Conservation (phyloP, 2,329 filamentous ascomycete genomes). For the Ophiostoma himal-ulmi region DNA sequence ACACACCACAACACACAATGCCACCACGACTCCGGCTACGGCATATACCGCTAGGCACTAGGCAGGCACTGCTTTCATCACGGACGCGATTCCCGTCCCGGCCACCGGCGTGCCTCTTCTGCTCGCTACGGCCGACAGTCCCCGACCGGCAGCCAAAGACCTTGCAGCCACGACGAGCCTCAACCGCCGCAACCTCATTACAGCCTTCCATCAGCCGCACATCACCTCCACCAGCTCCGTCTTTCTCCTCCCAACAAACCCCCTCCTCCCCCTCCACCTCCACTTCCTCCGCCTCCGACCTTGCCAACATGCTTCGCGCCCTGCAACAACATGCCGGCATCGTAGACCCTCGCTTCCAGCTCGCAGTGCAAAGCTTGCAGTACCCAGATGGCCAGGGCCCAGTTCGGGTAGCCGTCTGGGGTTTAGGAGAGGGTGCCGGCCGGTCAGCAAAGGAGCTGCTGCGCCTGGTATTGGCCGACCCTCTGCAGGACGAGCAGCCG, state of each 20-base stretch:
- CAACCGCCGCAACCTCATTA: conserved; percentile 27
- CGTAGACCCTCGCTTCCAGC: conserved; percentile 62
- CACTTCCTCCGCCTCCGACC: conserved; percentile 35
- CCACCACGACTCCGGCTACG: conserved; percentile 30
- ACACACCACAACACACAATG: conserved; percentile 28
- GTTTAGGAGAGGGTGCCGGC: conserved; percentile 34
- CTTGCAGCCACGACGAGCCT: conserved; percentile 26
- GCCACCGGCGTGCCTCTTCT: conserved; percentile 32
- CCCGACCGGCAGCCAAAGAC: background rate
- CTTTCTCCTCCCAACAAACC: conserved; percentile 4
- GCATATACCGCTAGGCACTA: conserved; percentile 12
- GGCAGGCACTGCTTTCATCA: conserved; percentile 13
- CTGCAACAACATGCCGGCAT: conserved; percentile 57
- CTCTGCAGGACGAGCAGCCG: conserved; percentile 53
- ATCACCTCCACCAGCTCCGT: background rate
- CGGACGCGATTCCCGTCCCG: conserved; percentile 2
- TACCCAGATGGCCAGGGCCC: conserved; percentile 52
- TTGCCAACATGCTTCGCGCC: conserved; percentile 53
- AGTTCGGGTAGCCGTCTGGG: conserved; percentile 55
- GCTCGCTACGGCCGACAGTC: conserved; percentile 28
- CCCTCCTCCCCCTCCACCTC: background rate
- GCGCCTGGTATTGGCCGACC: conserved; percentile 64
- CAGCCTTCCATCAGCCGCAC: background rate
- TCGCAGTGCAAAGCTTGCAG: conserved; percentile 61
- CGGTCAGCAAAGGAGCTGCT: conserved; percentile 59